Evolutionary conservation across 163 green algal species (phyloP), one percentile per base, ranked within the genome.

Genomic region (Scenedesmus sp.): DNA sequence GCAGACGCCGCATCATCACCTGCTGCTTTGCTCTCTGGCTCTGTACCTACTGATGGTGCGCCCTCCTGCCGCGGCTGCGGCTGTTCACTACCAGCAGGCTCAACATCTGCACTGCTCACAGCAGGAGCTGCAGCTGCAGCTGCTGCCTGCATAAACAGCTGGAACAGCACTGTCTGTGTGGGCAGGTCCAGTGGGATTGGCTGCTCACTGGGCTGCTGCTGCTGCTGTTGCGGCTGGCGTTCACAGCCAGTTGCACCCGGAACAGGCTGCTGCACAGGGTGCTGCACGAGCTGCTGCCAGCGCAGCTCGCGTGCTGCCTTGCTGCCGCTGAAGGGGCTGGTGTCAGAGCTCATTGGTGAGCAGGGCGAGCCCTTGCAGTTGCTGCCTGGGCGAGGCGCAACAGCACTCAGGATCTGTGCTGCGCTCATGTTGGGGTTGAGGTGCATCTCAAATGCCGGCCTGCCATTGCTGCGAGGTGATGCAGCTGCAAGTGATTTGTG

Each of bases 361-460:
- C 70, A 79, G 70, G 70, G 70, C 13, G 70, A 79, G 70, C 70
- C 70, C 23, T 52, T 79, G 70, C 70, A 52, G 70, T 23, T 15
- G 70, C 70, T 13, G 23, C 70, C 70, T 15, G 70, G 70, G 70
- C 52, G 23, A 7, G 70, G 70, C 7, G 70, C 70, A 1, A 79
- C 70, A 15, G 23, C 23, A 52, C 23, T 16, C 70, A 79, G 4
- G 1, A 79, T 52, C 70, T 79, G 70, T 52, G 70, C 70, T 79
- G 70, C 70, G 70, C 70, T 52, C 70, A 79, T 79, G 70, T 79
- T 79, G 70, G 70, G 70, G 70, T 79, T 79, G 70, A 79, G 67
- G 67, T 79, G 67, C 67, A 79, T 52, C 67, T 79, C 67, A 79
- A 52, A 23, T 23, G 12, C 67, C 10, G 67, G 67, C 23, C 67